Evolutionary conservation across 768 basidiomycete species (phyloP).

Genomic region (Clavulina sp.): DNA sequence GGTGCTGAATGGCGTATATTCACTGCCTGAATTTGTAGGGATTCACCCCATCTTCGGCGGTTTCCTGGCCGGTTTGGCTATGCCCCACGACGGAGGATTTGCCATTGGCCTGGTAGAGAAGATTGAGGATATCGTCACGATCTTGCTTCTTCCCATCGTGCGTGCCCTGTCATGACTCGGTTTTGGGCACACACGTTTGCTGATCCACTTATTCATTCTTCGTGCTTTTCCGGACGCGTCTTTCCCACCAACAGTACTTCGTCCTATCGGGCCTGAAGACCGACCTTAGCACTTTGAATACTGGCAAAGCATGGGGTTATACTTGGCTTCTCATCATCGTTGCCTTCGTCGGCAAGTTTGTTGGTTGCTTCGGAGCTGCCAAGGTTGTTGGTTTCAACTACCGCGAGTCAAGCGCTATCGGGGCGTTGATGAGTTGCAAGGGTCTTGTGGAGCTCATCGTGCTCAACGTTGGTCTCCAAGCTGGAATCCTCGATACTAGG

Average conservation of each 20-base stretch:
- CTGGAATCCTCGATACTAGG: slow-evolving; percentile 24
- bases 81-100: slow-evolving; percentile 70
- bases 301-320: slow-evolving; percentile 69
- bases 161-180: too few relatives aligned
- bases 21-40: neutral
- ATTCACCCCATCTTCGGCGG: slow-evolving; percentile 31
- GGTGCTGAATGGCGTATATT: too few relatives aligned
- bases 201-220: neutral
- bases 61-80: slow-evolving; percentile 65
- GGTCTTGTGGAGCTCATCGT: slow-evolving; percentile 80
- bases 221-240: too few relatives aligned
- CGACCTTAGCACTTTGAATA: slow-evolving; percentile 58
- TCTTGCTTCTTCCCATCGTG: slow-evolving; percentile 62
- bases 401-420: slow-evolving; percentile 71
- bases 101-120: slow-evolving; percentile 68
- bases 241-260: slow-evolving; percentile 75
- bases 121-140: slow-evolving; percentile 69
- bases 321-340: slow-evolving; percentile 53
- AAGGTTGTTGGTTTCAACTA: slow-evolving; percentile 42
- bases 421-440: slow-evolving; percentile 80
- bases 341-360: slow-evolving; percentile 67
- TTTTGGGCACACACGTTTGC: slow-evolving; percentile 9
- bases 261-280: slow-evolving; percentile 62
- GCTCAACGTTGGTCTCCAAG: slow-evolving; percentile 63
- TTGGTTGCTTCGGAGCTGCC: slow-evolving; percentile 46